Evolutionary conservation across 2,329 filamentous ascomycete genomes (phyloP), one percentile per base, ranked within the genome.

Genomic region (Colletotrichum neosansevieriae): DNA sequence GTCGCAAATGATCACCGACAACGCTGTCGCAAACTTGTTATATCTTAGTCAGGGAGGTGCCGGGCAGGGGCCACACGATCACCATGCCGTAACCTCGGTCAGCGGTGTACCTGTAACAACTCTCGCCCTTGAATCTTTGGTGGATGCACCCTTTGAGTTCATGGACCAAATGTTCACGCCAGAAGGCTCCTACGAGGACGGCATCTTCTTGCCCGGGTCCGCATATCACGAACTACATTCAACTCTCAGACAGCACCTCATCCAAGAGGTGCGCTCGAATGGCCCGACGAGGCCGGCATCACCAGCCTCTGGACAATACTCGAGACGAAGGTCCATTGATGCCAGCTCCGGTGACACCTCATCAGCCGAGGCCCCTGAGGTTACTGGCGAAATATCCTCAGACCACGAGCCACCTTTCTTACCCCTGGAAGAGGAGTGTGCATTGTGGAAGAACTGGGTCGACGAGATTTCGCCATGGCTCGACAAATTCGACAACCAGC

Each of bases 401-500:
- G 67, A 70, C 12, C 69, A 70, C 21, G 69, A 70, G 19, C 62
- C 67, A n/a, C 67, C 69, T 7, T 49, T 32, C 11, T 36, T 71
- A 6, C 62, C 76, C 0, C 70, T 74, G 4, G 72, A 76, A 1
- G 75, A 79, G 47, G 79, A 80, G 53, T 77, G 75, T 38, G 60
- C 64, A 1, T 70, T 82, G 1, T 82, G 80, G 80, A 79, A 77
- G 58, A 81, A 81, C 58, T 82, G 80, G 75, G 77, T 82, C 57
- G 76, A 79, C 24, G 79, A 82, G 36, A 76, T 82, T 45, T 78
- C 80, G 2, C 79, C 79, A 0, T 82, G 80, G 84, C 80, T 89
- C 12, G 87, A 89, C 73, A 88, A 87, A 78, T 88, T 88, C 69
- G 86, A 89, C 72, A 82, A 80, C 34, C 77, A 83, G 19, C 81